These are phyloP conservation scores for Boletus putidus DNA, from an alignment of 1,284 basidiomycete species.

Conservation along the genomic window DNA sequence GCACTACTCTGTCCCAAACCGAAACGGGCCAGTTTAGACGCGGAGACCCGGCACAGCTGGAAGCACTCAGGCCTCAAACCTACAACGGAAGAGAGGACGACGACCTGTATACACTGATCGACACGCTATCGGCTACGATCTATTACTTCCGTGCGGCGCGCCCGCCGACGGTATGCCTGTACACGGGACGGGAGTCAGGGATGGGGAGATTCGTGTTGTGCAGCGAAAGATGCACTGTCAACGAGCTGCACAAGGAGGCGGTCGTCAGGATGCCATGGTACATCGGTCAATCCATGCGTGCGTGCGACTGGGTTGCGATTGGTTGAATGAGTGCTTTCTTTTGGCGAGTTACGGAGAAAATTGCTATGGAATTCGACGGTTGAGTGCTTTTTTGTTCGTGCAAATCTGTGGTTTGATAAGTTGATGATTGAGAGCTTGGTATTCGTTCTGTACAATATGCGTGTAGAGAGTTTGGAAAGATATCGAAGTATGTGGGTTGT, in stretches of 20 bases:
- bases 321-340: background rate
- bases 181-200: constrained; percentile 27
- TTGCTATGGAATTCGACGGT: background rate
- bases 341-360: background rate
- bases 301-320: constrained; percentile 30
- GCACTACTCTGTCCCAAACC: constrained; percentile 20
- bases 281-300: constrained; percentile 21
- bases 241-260: constrained; percentile 29
- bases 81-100: background rate
- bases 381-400: background rate
- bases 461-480: too few species aligned
- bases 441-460: too few species aligned
- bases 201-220: constrained; percentile 31
- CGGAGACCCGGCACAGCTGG: constrained; percentile 21
- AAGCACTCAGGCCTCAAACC: background rate
- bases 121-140: constrained; percentile 29
- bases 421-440: too few species aligned
- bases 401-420: too few species aligned
- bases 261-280: constrained; percentile 29
- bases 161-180: constrained; percentile 34
- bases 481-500: too few species aligned
- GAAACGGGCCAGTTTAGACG: constrained; percentile 16
- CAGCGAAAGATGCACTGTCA: constrained; percentile 23
- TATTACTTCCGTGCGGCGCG: constrained; percentile 30
- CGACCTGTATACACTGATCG: constrained; percentile 31